phyloP scores from a whole-genome alignment of 495 filamentous ascomycete genomes.

The Xanthoparmelia taractica region DNA sequence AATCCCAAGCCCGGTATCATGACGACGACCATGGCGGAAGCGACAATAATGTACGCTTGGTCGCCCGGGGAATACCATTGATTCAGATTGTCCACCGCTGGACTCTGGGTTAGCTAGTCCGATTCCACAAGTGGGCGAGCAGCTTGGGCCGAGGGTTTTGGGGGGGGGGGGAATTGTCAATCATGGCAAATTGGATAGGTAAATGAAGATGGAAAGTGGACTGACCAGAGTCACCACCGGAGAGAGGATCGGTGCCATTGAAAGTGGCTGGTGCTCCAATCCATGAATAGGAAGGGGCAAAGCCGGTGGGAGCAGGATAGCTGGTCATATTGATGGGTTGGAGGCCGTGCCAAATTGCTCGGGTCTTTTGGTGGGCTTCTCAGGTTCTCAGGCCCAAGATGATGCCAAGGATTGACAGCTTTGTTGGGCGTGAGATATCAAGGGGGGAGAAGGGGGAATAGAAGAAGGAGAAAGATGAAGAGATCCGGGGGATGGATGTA shows the following conservation, averaged over 20 bases:
- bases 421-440: too few relatives aligned
- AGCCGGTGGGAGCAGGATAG: conserved; percentile 24
- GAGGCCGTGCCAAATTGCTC: neutral
- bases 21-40: conserved; percentile 89
- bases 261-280: conserved; percentile 66
- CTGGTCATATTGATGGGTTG: conserved; percentile 20
- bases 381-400: too few relatives aligned
- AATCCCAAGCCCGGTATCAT: conserved; percentile 76
- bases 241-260: conserved; percentile 61
- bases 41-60: conserved; percentile 81
- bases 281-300: conserved; percentile 56
- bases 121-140: too few relatives aligned
- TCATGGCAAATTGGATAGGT: neutral
- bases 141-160: too few relatives aligned
- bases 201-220: conserved; percentile 21
- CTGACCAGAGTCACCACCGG: conserved; percentile 80
- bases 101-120: neutral
- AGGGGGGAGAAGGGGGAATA: too few relatives aligned
- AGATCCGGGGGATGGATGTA: too few relatives aligned
- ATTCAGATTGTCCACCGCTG: conserved; percentile 72
- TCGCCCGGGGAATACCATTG: conserved; percentile 75
- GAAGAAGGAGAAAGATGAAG: too few relatives aligned
- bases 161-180: neutral
- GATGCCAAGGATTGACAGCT: too few relatives aligned
- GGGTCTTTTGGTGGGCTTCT: too few relatives aligned